Conservation (phyloP, 345 rosid genomes). For the Brassica cretica region DNA sequence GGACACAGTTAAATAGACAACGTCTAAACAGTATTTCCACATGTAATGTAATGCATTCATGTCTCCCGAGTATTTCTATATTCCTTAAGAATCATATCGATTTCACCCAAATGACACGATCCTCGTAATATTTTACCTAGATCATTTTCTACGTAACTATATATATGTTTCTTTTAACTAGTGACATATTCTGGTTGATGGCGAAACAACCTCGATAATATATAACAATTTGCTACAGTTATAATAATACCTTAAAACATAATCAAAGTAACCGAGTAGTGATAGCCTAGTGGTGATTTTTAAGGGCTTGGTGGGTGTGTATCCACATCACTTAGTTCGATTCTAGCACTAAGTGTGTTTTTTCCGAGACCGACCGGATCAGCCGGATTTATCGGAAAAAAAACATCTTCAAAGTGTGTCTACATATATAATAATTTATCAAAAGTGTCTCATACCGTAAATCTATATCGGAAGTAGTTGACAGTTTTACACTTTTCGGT, state of each 20-base stretch:
- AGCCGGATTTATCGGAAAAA: too few species aligned
- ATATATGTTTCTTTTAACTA: neutral
- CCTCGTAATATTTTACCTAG: neutral
- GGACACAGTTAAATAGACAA: neutral
- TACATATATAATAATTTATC: neutral
- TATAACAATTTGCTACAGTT: neutral
- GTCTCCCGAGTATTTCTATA: neutral
- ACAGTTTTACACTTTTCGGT: neutral
- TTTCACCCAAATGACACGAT: neutral
- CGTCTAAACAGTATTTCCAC: neutral
- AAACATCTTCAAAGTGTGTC: neutral
- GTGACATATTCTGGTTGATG: neutral
- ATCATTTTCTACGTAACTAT: neutral
- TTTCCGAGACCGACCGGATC: too few species aligned
- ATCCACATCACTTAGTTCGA: too few species aligned
- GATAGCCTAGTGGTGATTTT: too few species aligned
- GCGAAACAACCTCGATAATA: neutral
- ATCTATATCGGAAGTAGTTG: neutral
- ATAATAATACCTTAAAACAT: neutral
- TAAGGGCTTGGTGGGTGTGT: too few species aligned
- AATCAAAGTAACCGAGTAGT: too few species aligned
- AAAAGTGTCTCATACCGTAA: neutral
- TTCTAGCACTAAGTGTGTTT: too few species aligned
- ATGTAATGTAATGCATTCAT: neutral
- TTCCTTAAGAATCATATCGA: neutral